Conservation (phyloP, 108 stramenopile species). For the Cyclotella kingstonii region DNA sequence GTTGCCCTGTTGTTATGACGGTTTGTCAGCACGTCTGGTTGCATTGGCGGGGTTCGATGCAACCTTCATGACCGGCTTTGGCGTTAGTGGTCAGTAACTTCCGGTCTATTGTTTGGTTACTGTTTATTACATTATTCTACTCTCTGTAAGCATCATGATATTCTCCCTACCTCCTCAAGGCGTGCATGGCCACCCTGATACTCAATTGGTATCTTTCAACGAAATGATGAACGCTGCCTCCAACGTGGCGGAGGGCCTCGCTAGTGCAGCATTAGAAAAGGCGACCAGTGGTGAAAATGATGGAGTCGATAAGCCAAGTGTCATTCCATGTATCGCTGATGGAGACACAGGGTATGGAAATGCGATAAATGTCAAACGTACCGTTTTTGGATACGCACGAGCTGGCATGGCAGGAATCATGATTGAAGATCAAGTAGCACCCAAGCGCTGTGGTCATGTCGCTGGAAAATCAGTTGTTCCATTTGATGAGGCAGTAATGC, state of each 20-base stretch:
- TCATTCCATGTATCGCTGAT: slow-evolving; percentile 95
- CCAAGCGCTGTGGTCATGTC: slow-evolving; percentile 95
- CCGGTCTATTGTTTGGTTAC: background rate
- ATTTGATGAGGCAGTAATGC: slow-evolving; percentile 82
- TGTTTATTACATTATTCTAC: background rate
- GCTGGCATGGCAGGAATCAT: slow-evolving; percentile 96
- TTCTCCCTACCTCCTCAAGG: background rate
- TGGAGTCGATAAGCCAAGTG: slow-evolving; percentile 32
- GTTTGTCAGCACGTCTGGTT: slow-evolving; percentile 89
- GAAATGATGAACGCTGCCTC: slow-evolving; percentile 85
- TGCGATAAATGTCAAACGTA: slow-evolving; percentile 91
- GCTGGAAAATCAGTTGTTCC: slow-evolving; percentile 89
- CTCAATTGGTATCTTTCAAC: slow-evolving; percentile 79
- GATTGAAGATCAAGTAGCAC: slow-evolving; percentile 95
- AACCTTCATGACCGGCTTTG: slow-evolving; percentile 98
- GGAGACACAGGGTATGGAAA: slow-evolving; percentile 98
- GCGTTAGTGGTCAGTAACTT: slow-evolving; percentile 75
- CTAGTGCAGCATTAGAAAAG: slow-evolving; percentile 68
- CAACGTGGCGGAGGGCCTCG: slow-evolving; percentile 81
- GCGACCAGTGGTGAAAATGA: slow-evolving; percentile 31
- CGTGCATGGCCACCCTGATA: slow-evolving; percentile 88
- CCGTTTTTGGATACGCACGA: slow-evolving; percentile 80
- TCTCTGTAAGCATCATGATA: background rate
- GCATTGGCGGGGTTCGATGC: slow-evolving; percentile 87
- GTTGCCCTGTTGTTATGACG: slow-evolving; percentile 96